phyloP scores from a whole-genome alignment of 768 basidiomycete species.

The Gloeophyllum trabeum region DNA sequence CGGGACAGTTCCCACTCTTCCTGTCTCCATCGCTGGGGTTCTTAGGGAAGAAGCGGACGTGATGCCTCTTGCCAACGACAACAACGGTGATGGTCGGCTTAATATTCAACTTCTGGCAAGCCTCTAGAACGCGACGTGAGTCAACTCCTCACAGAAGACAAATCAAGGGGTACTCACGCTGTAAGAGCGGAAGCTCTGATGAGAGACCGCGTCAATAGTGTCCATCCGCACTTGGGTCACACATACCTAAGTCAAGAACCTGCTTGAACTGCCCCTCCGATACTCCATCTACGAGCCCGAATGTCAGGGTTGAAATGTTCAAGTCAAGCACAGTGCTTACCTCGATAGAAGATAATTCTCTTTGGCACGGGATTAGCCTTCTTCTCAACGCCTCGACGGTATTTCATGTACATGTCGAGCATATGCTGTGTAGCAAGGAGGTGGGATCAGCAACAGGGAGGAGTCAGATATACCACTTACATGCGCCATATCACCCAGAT shows the following conservation, averaged over 20 bases:
- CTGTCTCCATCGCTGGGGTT: constrained; percentile 37
- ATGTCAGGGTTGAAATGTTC: not conserved
- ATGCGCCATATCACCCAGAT: constrained; percentile 53
- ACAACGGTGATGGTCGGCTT: constrained; percentile 63
- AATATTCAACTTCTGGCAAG: constrained; percentile 48
- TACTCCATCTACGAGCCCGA: constrained; percentile 29
- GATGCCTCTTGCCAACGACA: constrained; percentile 72
- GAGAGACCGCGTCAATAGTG: too few relatives aligned
- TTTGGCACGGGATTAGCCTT: constrained; percentile 37
- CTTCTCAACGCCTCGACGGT: constrained; percentile 45
- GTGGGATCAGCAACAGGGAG: not conserved
- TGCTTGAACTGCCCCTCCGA: constrained; percentile 43
- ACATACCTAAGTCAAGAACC: constrained; percentile 41
- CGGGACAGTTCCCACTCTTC: constrained; percentile 64
- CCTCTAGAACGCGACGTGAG: constrained; percentile 39
- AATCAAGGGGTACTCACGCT: constrained; percentile 32
- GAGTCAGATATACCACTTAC: constrained; percentile 18
- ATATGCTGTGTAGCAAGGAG: constrained; percentile 30
- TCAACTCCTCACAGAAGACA: too few relatives aligned
- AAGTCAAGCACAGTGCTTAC: constrained; percentile 19
- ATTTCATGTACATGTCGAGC: constrained; percentile 44
- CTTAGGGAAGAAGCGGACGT: constrained; percentile 50
- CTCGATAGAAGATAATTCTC: constrained; percentile 69
- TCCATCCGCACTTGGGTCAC: too few relatives aligned
- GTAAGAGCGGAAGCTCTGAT: constrained; percentile 53